Evolutionary conservation across 805 yeast genomes (phyloP).

Genomic region (Komagataella ulmi): DNA sequence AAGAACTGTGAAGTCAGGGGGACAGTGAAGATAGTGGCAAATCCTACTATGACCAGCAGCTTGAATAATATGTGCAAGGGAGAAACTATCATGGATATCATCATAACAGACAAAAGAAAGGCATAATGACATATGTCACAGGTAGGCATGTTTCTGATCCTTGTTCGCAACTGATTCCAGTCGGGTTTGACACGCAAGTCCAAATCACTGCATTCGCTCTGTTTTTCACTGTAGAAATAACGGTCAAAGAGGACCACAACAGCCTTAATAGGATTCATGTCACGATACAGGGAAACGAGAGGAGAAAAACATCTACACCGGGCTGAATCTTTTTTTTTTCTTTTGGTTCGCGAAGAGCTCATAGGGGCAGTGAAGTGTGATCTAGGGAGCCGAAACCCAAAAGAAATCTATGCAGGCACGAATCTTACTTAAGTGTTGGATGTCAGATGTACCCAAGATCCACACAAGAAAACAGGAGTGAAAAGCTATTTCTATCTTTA

Average conservation of each 20-base stretch:
- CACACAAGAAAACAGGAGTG: background rate
- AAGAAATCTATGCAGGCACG: background rate
- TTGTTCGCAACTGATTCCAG: background rate
- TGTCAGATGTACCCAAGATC: background rate
- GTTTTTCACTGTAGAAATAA: background rate
- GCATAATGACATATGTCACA: slow-evolving; percentile 1
- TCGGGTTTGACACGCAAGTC: background rate
- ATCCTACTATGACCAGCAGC: slow-evolving; percentile 24
- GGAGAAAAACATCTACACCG: background rate
- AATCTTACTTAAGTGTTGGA: background rate
- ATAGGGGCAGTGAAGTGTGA: background rate
- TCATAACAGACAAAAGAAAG: slow-evolving; percentile 33
- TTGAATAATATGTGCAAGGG: slow-evolving; percentile 36
- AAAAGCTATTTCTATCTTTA: background rate
- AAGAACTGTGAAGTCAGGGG: slow-evolving; percentile 82
- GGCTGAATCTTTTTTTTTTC: background rate
- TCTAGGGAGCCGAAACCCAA: background rate
- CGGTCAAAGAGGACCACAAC: background rate
- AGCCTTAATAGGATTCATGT: background rate
- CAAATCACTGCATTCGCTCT: background rate
- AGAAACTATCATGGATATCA: slow-evolving; percentile 43
- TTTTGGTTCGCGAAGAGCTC: background rate
- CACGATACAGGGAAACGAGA: background rate
- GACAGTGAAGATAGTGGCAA: slow-evolving; percentile 34
- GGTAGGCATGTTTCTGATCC: background rate